Conservation (phyloP, 495 filamentous ascomycete species). For the Aspergillus egyptiacus region DNA sequence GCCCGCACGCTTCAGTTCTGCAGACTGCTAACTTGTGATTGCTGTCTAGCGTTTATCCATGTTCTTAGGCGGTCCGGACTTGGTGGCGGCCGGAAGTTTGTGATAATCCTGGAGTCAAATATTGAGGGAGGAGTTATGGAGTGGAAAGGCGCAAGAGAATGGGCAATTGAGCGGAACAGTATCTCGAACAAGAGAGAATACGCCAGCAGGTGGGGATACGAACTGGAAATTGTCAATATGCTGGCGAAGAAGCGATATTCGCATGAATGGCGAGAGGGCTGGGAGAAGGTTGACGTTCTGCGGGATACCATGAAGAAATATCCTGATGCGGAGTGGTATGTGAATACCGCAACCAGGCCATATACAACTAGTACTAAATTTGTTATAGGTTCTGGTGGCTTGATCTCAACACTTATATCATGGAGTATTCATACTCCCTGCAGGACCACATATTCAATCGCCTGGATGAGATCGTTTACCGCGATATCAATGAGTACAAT, state of each 20-base stretch:
- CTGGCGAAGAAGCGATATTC: slow-evolving; percentile 97
- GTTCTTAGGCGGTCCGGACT: slow-evolving; percentile 53
- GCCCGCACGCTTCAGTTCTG: background rate
- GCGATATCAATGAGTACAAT: slow-evolving; percentile 95
- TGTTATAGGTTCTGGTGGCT: slow-evolving; percentile 93
- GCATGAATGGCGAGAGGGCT: slow-evolving; percentile 98
- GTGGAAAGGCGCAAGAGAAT: slow-evolving; percentile 95
- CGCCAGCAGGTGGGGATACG: slow-evolving; percentile 83
- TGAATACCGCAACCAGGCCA: background rate
- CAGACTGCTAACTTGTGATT: background rate
- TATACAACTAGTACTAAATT: background rate
- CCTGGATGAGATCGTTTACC: slow-evolving; percentile 70
- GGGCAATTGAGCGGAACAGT: slow-evolving; percentile 96
- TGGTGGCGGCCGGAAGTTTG: slow-evolving; percentile 84
- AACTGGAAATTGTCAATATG: slow-evolving; percentile 95
- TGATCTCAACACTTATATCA: slow-evolving; percentile 94
- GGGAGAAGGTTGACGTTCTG: slow-evolving; percentile 97
- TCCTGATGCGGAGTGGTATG: slow-evolving; percentile 91
- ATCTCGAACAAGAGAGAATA: slow-evolving; percentile 92
- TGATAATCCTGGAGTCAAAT: slow-evolving; percentile 91
- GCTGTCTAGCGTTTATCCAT: slow-evolving; percentile 29
- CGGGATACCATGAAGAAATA: slow-evolving; percentile 89
- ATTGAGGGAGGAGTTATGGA: slow-evolving; percentile 97
- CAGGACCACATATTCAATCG: slow-evolving; percentile 85
- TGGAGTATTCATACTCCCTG: slow-evolving; percentile 90